Conservation (phyloP, 495 filamentous ascomycete genomes). For the Annulohypoxylon maeteangense region DNA sequence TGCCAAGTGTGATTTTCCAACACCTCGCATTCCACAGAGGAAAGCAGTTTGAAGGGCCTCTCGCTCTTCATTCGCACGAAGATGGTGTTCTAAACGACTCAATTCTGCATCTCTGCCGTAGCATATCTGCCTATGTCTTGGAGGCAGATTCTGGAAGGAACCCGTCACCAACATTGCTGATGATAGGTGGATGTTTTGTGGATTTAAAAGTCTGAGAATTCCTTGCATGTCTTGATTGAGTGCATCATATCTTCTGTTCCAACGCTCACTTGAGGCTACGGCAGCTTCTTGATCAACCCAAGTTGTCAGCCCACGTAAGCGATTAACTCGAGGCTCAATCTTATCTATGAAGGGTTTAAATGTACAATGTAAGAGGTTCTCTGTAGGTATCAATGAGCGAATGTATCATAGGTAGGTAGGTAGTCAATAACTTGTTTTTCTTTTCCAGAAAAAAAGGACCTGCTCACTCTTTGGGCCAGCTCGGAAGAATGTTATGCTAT, state of each 20-base stretch:
- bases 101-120: background rate
- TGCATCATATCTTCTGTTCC: background rate
- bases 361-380: background rate
- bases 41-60: background rate
- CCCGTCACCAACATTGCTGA: background rate
- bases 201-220: background rate
- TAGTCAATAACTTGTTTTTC: background rate
- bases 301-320: slow-evolving; percentile 2
- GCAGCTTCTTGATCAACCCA: slow-evolving; percentile 1
- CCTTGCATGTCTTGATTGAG: background rate
- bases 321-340: background rate
- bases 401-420: too few species aligned
- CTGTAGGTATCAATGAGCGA: background rate
- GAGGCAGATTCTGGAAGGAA: background rate
- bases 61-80: background rate
- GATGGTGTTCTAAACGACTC: background rate
- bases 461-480: background rate
- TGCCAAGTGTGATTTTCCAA: background rate
- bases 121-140: background rate
- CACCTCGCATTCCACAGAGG: slow-evolving; percentile 2
- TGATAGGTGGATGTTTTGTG: background rate
- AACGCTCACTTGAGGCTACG: slow-evolving; percentile 1
- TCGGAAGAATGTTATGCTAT: background rate
- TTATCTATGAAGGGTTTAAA: background rate
- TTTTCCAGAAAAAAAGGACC: background rate